phyloP scores from a whole-genome alignment of 2,329 filamentous ascomycete species.

The Diaporthe batatas region DNA sequence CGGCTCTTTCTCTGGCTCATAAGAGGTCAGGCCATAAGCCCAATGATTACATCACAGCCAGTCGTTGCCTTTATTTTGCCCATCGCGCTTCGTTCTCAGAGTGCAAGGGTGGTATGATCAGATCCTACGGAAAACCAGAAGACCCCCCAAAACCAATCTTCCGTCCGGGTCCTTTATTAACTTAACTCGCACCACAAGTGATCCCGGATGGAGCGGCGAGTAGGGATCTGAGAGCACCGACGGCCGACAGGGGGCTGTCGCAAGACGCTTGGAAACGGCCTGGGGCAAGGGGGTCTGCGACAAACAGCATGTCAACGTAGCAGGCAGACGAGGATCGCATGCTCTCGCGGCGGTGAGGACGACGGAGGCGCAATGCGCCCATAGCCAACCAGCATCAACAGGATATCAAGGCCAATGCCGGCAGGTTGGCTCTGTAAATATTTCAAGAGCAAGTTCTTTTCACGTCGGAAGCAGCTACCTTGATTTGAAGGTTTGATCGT shows the following conservation, averaged over 20 bases:
- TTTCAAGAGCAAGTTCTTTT: neutral
- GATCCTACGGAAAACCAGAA: neutral
- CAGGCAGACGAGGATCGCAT: slow-evolving; percentile 26
- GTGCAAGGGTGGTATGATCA: neutral
- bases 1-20: slow-evolving; percentile 2
- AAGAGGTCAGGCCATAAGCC: slow-evolving; percentile 1
- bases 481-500: slow-evolving; percentile 29
- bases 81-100: neutral
- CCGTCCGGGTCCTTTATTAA: neutral
- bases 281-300: slow-evolving; percentile 20
- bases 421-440: neutral
- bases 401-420: neutral
- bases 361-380: slow-evolving; percentile 9
- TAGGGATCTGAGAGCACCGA: slow-evolving; percentile 26
- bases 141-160: neutral
- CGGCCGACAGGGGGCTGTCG: slow-evolving; percentile 18
- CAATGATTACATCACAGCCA: neutral
- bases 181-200: slow-evolving; percentile 13
- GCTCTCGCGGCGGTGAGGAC: slow-evolving; percentile 27
- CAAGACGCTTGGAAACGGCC: slow-evolving; percentile 19
- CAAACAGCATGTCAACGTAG: slow-evolving; percentile 21
- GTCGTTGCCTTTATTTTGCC: slow-evolving; percentile 6
- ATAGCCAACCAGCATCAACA: neutral
- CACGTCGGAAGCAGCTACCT: neutral
- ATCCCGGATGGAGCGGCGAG: neutral